Evolutionary conservation across 208 protist genomes (phyloP).

Genomic region (Balamuthia mandrillaris): DNA sequence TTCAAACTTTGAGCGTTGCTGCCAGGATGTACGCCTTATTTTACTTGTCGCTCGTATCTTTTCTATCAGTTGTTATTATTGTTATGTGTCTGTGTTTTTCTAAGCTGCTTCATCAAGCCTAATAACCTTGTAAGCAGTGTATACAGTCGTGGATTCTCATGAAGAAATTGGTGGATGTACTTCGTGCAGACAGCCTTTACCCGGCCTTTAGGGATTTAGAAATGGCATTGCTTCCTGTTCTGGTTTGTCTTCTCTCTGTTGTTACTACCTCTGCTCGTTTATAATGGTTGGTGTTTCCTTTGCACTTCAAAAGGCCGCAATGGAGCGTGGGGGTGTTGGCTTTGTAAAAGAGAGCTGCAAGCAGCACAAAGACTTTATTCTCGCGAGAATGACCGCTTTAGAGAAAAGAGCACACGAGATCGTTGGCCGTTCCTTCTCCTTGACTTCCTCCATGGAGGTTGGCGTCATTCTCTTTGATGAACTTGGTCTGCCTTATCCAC

Average conservation of each 20-base stretch:
- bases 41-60: neutral
- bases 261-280: no score
- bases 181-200: neutral
- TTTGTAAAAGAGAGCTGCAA: constrained; percentile 18
- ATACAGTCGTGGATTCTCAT: constrained; percentile 37
- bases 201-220: constrained; percentile 10
- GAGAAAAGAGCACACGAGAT: neutral
- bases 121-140: no score
- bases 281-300: neutral
- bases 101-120: no score
- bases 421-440: neutral
- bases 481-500: neutral
- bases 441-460: constrained; percentile 12
- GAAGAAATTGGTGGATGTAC: neutral
- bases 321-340: constrained; percentile 17
- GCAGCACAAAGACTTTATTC: constrained; percentile 2
- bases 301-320: neutral
- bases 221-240: constrained; percentile 7
- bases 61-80: no score
- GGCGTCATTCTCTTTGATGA: constrained; percentile 16
- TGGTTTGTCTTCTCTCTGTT: neutral
- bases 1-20: neutral
- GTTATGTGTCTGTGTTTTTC: neutral
- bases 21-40: neutral
- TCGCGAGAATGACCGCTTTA: neutral